These are phyloP conservation scores for Chrysoporthe deuterocubensis DNA, from an alignment of 2,329 filamentous ascomycete species.

Conservation along the genomic window DNA sequence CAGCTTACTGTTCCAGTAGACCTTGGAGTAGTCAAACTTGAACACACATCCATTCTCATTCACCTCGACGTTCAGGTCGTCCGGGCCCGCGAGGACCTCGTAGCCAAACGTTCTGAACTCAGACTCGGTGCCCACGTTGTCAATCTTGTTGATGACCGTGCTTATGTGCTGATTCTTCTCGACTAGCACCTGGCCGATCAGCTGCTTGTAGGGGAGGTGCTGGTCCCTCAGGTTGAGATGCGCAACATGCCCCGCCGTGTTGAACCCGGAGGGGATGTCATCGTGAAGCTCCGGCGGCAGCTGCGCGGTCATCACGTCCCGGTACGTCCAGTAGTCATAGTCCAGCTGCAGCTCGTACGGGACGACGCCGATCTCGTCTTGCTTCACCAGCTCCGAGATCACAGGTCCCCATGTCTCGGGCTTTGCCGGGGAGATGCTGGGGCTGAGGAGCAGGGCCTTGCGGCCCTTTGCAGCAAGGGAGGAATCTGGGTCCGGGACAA, in stretches of 20 bases:
- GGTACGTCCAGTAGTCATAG: constrained; percentile 86
- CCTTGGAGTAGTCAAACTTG: constrained; percentile 90
- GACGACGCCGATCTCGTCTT: constrained; percentile 70
- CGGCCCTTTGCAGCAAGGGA: constrained; percentile 56
- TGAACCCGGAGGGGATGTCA: constrained; percentile 85
- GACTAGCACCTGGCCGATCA: constrained; percentile 83
- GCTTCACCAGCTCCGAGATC: constrained; percentile 69
- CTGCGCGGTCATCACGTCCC: constrained; percentile 81
- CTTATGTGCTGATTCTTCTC: constrained; percentile 85
- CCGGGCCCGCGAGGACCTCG: constrained; percentile 81
- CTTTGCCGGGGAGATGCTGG: constrained; percentile 59
- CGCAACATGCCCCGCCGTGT: constrained; percentile 86
- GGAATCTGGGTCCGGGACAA: constrained; percentile 66
- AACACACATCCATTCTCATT: constrained; percentile 86
- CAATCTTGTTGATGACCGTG: constrained; percentile 95
- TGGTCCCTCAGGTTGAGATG: constrained; percentile 87
- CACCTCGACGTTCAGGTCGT: constrained; percentile 83
- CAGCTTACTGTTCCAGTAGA: constrained; percentile 97
- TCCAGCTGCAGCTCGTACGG: constrained; percentile 77
- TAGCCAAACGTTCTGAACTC: constrained; percentile 92
- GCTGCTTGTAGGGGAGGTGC: constrained; percentile 81
- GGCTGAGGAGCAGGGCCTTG: constrained; percentile 65
- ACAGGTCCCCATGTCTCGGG: constrained; percentile 76
- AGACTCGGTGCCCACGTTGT: constrained; percentile 83
- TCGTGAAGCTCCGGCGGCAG: constrained; percentile 79